Evolutionary conservation across 2,329 filamentous ascomycete species (phyloP).

Genomic region (Aspergillus ruber): DNA sequence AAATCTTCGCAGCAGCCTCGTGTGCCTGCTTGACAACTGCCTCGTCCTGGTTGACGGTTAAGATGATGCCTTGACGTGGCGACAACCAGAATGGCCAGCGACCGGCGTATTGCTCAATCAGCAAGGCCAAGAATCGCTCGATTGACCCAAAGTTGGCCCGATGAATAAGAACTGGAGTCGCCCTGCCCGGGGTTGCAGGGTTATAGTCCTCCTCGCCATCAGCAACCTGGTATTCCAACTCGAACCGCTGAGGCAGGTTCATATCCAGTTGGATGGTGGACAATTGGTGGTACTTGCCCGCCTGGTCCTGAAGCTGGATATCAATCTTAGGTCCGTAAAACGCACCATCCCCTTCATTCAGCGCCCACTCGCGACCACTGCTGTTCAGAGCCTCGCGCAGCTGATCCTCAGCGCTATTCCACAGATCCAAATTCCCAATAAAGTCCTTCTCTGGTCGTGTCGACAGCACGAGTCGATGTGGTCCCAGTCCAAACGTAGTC

Average conservation of each 20-base stretch:
- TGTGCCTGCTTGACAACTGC: slow-evolving; percentile 41
- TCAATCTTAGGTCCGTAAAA: slow-evolving; percentile 94
- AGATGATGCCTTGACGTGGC: slow-evolving; percentile 66
- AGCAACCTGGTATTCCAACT: slow-evolving; percentile 61
- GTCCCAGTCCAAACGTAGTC: slow-evolving; percentile 60
- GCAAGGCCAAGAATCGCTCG: slow-evolving; percentile 74
- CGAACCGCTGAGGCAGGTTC: slow-evolving; percentile 77
- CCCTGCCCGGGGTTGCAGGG: slow-evolving; percentile 47
- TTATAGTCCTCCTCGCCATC: slow-evolving; percentile 38
- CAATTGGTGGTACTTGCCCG: slow-evolving; percentile 81
- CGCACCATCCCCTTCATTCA: slow-evolving; percentile 77
- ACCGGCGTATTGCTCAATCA: slow-evolving; percentile 77
- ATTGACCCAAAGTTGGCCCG: slow-evolving; percentile 78
- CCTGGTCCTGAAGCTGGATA: slow-evolving; percentile 70
- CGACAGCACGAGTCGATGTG: slow-evolving; percentile 70
- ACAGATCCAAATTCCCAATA: slow-evolving; percentile 68
- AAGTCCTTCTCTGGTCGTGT: slow-evolving; percentile 70
- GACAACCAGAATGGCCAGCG: slow-evolving; percentile 86
- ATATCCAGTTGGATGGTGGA: slow-evolving; percentile 88
- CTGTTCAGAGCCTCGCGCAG: slow-evolving; percentile 57
- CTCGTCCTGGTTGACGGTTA: slow-evolving; percentile 60
- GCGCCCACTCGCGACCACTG: slow-evolving; percentile 61
- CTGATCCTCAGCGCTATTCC: slow-evolving; percentile 61
- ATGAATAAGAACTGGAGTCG: slow-evolving; percentile 73
- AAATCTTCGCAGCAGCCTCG: slow-evolving; percentile 47